Percentiles rank a stretch among this genome's conserved stretches.
phyloP scores from a whole-genome alignment of 805 yeast genomes.

The Soucietia sequanensis region DNA sequence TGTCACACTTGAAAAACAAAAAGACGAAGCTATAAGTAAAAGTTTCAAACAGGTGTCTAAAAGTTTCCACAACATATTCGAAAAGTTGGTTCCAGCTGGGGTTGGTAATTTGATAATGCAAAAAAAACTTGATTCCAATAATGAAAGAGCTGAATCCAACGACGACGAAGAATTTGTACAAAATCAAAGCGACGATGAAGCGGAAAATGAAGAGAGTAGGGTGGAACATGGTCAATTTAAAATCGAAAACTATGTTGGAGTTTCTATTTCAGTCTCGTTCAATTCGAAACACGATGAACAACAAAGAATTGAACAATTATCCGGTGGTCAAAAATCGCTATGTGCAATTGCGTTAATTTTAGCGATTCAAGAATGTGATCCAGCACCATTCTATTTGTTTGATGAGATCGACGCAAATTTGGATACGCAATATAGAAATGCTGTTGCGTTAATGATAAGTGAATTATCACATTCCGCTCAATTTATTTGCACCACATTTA shows the following conservation, averaged over 20 bases:
- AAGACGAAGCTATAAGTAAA: conserved; percentile 75
- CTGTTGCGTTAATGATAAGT: conserved; percentile 77
- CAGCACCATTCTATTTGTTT: conserved; percentile 94
- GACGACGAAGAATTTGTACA: conserved; percentile 16
- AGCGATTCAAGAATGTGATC: conserved; percentile 93
- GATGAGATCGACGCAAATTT: conserved; percentile 97
- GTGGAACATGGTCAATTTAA: conserved; percentile 10
- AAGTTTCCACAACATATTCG: conserved; percentile 74
- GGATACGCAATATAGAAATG: conserved; percentile 85
- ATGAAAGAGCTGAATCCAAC: too few relatives aligned
- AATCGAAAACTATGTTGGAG: conserved; percentile 70
- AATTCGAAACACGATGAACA: conserved; percentile 85
- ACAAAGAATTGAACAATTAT: conserved; percentile 81
- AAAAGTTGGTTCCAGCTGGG: conserved; percentile 80
- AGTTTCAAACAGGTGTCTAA: conserved; percentile 76
- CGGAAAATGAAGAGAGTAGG: conserved; percentile 9
- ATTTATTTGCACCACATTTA: conserved; percentile 93
- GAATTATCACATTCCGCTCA: conserved; percentile 70
- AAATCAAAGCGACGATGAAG: conserved; percentile 13
- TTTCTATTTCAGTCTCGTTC: conserved; percentile 84
- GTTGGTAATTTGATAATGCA: conserved; percentile 70
- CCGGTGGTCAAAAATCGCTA: conserved; percentile 97
- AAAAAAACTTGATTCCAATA: conserved; percentile 25
- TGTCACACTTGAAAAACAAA: conserved; percentile 66
- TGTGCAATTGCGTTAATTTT: conserved; percentile 93